Conservation (phyloP, 305 asterid species). For the Rubia balearica region DNA sequence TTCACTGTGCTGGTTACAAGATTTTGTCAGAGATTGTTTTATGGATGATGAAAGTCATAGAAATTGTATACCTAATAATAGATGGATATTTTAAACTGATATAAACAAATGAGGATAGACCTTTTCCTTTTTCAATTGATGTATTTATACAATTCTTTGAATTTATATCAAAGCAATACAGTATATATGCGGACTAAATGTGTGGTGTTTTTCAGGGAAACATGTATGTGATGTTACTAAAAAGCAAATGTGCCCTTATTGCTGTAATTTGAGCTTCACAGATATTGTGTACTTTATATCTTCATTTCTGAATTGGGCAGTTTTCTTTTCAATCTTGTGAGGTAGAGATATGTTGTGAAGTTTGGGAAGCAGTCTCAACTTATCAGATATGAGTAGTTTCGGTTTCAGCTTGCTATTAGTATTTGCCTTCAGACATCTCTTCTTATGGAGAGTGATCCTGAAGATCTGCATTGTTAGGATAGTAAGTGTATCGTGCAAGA, state of each 20-base stretch:
- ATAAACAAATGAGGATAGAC: slow-evolving; percentile 3
- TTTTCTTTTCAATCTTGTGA: too few relatives aligned
- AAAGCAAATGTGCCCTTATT: background rate
- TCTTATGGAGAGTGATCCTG: background rate
- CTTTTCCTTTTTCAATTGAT: background rate
- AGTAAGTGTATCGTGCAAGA: too few relatives aligned
- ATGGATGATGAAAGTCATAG: slow-evolving; percentile 5
- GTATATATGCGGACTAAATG: background rate
- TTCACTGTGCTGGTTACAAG: slow-evolving; percentile 6
- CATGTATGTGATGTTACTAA: background rate
- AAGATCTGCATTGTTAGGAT: too few relatives aligned
- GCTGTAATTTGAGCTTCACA: background rate
- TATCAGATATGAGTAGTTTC: too few relatives aligned
- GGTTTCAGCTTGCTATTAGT: too few relatives aligned
- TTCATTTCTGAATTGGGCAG: background rate
- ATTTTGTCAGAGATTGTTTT: slow-evolving; percentile 8
- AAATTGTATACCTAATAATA: slow-evolving; percentile 11
- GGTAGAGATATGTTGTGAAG: too few relatives aligned
- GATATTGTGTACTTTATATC: background rate
- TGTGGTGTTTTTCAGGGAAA: background rate
- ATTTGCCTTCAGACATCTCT: background rate
- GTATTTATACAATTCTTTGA: slow-evolving; percentile 14
- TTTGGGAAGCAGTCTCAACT: too few relatives aligned
- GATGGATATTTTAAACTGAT: background rate
- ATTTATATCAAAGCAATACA: background rate